Base-by-base conservation (phyloP, 2,329 filamentous ascomycete species). In the Nemania bipapillata region DNA sequence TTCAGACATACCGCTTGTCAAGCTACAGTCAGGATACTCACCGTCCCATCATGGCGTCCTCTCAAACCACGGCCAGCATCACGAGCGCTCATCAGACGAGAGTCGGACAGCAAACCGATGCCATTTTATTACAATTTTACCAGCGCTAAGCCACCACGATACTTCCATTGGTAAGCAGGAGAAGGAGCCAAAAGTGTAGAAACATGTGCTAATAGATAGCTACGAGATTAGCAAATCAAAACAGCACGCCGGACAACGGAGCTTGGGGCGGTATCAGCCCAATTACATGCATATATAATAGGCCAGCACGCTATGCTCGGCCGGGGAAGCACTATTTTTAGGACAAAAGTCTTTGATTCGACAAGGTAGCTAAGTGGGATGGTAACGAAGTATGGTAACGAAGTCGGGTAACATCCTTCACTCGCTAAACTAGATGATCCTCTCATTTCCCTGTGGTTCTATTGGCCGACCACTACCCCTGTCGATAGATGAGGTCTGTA, bases 1-100 rank as follows among this genome's bases (percentile, higher is more conserved):
- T 71, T 15, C 61, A 45, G 22, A 20, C 57, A 20, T 63, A 65
- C 30, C 50, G 63, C 32, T 37, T 71, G n/a, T 67, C 57, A 28
- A 63, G 37, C 30, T 71, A 65, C 26, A 11, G 20, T 9, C 56
- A 60, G 11, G 66, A 67, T 26, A 22, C 63, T n/a, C 60, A 70
- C 50, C 20, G 49, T 12, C 56, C 70, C 5, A 15, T 5, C 7
- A 65, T 68, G 60, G 55, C 64, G 17, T 65, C 67, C 0, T 56
- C 63, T 1, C 54, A 42, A 11, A 55, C 28, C 30, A 5, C 66
- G 7, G 24, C 20, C 28, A 15, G 57, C 15, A 71, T 68, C 49
- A 53, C 61, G 17, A 45, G 22, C 2, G 26, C 42, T 15, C 63
- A 64, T 24, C 20, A 17, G 30, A 6, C 12, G 45, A 60, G 59